Percentiles rank a stretch among this genome's conserved stretches.
These are phyloP conservation scores for Fusarium temperatum DNA, from an alignment of 2,329 filamentous ascomycete species.

Conservation along the genomic window DNA sequence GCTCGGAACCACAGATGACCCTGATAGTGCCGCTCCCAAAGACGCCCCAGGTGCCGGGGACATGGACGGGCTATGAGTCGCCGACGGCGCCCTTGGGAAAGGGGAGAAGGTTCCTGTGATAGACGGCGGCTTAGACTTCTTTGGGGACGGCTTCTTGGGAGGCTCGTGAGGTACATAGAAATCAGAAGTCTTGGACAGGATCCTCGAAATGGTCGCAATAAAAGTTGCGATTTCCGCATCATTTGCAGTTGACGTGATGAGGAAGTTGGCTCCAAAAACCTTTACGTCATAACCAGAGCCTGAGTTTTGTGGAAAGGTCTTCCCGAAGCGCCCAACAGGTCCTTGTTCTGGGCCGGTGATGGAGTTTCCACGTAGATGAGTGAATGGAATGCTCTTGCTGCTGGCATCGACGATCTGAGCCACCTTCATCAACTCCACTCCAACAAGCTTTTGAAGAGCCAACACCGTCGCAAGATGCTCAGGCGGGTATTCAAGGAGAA, in stretches of 20 bases:
- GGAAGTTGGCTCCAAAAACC: constrained; percentile 64
- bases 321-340: constrained; percentile 28
- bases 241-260: constrained; percentile 64
- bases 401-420: constrained; percentile 63
- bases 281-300: constrained; percentile 44
- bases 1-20: constrained; percentile 24
- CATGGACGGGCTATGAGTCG: constrained; percentile 35
- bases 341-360: constrained; percentile 41
- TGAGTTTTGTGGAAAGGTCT: constrained; percentile 36
- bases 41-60: constrained; percentile 26
- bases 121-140: constrained; percentile 41
- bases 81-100: constrained; percentile 40
- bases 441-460: constrained; percentile 66
- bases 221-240: constrained; percentile 64
- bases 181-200: constrained; percentile 43
- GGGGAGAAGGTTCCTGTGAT: constrained; percentile 45
- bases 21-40: constrained; percentile 11
- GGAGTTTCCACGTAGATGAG: constrained; percentile 50
- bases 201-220: constrained; percentile 61
- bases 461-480: constrained; percentile 66
- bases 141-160: constrained; percentile 27
- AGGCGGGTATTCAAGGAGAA: constrained; percentile 67
- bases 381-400: constrained; percentile 51
- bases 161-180: constrained; percentile 57
- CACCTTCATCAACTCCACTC: constrained; percentile 65